Conservation (phyloP, 1,139 yeast species). For the Suzukiozyma palmioleophila region DNA sequence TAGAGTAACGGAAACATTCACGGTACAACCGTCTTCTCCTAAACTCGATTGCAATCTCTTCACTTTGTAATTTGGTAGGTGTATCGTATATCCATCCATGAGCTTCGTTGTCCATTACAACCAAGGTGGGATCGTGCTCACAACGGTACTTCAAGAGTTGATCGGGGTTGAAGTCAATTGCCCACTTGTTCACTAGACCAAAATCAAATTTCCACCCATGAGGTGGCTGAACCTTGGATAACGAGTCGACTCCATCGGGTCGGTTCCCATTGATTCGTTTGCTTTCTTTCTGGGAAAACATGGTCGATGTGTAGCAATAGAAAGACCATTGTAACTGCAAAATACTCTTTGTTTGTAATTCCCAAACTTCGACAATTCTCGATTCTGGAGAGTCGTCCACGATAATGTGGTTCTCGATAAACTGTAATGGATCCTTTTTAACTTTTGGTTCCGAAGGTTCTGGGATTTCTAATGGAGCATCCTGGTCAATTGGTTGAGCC, state of each 20-base stretch:
- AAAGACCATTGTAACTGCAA: conserved; percentile 57
- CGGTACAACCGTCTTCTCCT: conserved; percentile 54
- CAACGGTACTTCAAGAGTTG: conserved; percentile 52
- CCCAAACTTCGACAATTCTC: conserved; percentile 66
- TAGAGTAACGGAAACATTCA: conserved; percentile 46
- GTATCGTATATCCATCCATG: conserved; percentile 44
- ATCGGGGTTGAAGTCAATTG: conserved; percentile 49
- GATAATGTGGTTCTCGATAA: conserved; percentile 48
- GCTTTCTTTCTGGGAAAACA: conserved; percentile 51
- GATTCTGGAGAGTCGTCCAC: conserved; percentile 67
- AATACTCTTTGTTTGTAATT: conserved; percentile 63
- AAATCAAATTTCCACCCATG: conserved; percentile 68
- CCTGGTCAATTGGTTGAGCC: conserved; percentile 6
- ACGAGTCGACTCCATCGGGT: conserved; percentile 61
- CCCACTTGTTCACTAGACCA: conserved; percentile 60
- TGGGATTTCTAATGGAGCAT: neutral
- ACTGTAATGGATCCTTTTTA: conserved; percentile 10
- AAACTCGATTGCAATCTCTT: conserved; percentile 32
- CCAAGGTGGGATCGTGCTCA: conserved; percentile 18
- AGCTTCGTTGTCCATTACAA: conserved; percentile 35
- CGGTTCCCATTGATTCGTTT: conserved; percentile 50
- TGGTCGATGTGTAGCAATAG: conserved; percentile 27
- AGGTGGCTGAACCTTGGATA: conserved; percentile 64
- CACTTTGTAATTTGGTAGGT: conserved; percentile 16
- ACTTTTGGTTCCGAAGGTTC: conserved; percentile 1